Conservation (phyloP, 257 asterid species). For the Knoxia roxburghii region DNA sequence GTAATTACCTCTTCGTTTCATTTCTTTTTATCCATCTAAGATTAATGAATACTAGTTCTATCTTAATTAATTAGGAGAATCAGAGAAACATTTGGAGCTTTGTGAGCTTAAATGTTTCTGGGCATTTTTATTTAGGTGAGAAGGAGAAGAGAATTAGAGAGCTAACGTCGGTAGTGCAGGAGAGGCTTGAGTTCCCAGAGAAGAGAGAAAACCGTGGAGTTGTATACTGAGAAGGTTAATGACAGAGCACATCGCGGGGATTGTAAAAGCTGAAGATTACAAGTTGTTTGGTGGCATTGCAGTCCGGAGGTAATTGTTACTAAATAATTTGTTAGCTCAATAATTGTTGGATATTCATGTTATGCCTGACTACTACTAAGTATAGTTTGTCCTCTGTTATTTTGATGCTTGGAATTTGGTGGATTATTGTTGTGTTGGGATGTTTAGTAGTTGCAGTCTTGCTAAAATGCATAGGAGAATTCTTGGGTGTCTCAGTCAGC, state of each 20-base stretch:
- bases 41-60: neutral
- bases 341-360: neutral
- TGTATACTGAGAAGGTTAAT: conserved; percentile 45
- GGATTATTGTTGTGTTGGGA: neutral
- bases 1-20: neutral
- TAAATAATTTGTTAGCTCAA: neutral
- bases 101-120: neutral
- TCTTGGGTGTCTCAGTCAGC: neutral
- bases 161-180: conserved; percentile 25
- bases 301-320: conserved; percentile 39
- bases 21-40: too few species aligned
- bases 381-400: too few species aligned
- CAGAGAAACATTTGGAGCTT: too few species aligned
- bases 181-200: conserved; percentile 3
- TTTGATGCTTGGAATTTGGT: neutral
- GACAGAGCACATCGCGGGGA: neutral
- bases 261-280: conserved; percentile 29
- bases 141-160: conserved; percentile 47
- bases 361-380: too few species aligned
- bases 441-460: neutral
- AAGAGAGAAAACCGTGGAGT: conserved; percentile 34
- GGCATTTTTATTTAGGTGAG: conserved; percentile 30
- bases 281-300: conserved; percentile 67
- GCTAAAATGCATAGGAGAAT: neutral
- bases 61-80: too few species aligned